These are phyloP conservation scores for Striga hermonthica DNA, from an alignment of 305 asterid genomes.

Conservation along the genomic window DNA sequence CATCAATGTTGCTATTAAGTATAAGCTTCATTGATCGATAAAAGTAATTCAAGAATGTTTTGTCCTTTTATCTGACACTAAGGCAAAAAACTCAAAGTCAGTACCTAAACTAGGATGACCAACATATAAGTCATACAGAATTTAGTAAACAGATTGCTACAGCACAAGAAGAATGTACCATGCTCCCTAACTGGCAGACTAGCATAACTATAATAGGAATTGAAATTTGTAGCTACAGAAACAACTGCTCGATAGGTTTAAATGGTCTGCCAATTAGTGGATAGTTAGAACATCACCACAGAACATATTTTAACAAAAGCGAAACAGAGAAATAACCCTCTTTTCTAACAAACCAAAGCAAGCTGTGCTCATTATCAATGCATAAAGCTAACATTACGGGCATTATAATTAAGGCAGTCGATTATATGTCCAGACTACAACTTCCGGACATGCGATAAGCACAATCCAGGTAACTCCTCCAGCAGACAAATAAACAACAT, in stretches of 20 bases:
- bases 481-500: slow-evolving; percentile 11
- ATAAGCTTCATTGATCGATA: slow-evolving; percentile 85
- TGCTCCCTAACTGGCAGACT: slow-evolving; percentile 21
- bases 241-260: slow-evolving; percentile 14
- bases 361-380: slow-evolving; percentile 7
- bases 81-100: slow-evolving; percentile 25
- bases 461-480: slow-evolving; percentile 17
- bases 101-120: slow-evolving; percentile 21
- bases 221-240: slow-evolving; percentile 1
- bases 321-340: neutral
- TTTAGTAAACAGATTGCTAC: slow-evolving; percentile 2
- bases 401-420: slow-evolving; percentile 10
- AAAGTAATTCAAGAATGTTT: slow-evolving; percentile 58
- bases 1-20: slow-evolving; percentile 61
- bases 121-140: slow-evolving; percentile 12
- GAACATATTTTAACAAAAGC: slow-evolving; percentile 1
- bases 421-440: slow-evolving; percentile 7
- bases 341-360: slow-evolving; percentile 6
- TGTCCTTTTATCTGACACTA: slow-evolving; percentile 38
- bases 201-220: slow-evolving; percentile 11
- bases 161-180: slow-evolving; percentile 12
- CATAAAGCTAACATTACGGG: neutral
- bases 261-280: slow-evolving; percentile 16
- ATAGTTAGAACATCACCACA: neutral
- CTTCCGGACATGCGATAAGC: neutral